These are phyloP conservation scores for Kodamaea sagamina DNA, from an alignment of 805 yeast genomes.

Conservation along the genomic window DNA sequence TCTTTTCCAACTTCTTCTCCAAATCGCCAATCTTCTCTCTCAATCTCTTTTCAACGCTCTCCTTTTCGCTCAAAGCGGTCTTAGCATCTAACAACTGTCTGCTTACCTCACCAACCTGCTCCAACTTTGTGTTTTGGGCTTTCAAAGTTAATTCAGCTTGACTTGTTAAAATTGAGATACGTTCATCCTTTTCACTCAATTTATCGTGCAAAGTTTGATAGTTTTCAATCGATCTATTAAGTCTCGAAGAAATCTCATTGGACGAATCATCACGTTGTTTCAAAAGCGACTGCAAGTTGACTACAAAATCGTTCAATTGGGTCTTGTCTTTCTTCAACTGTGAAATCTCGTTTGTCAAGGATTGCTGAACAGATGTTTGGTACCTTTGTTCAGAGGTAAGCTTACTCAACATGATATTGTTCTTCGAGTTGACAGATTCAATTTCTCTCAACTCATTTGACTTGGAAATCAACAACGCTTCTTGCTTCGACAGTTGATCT, in stretches of 20 bases:
- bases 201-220: conserved; percentile 47
- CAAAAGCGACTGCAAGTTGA: conserved; percentile 60
- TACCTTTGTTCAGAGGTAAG: conserved; percentile 57
- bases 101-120: conserved; percentile 58
- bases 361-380: conserved; percentile 49
- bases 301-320: conserved; percentile 55
- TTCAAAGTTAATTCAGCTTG: conserved; percentile 58
- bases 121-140: conserved; percentile 53
- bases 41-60: conserved; percentile 39
- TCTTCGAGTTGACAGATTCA: conserved; percentile 46
- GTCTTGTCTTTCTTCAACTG: conserved; percentile 59
- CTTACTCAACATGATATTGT: conserved; percentile 48
- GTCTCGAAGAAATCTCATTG: conserved; percentile 50
- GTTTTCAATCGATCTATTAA: conserved; percentile 49
- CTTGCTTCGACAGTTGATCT: conserved; percentile 43
- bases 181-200: conserved; percentile 55
- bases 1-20: not conserved
- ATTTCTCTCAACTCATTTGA: conserved; percentile 56
- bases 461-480: conserved; percentile 29
- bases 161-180: conserved; percentile 50
- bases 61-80: conserved; percentile 45
- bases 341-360: conserved; percentile 54
- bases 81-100: conserved; percentile 44
- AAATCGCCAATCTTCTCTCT: conserved; percentile 16
- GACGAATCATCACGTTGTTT: conserved; percentile 60